These are phyloP conservation scores for Onygena corvina DNA, from an alignment of 2,329 filamentous ascomycete genomes.

Conservation along the genomic window DNA sequence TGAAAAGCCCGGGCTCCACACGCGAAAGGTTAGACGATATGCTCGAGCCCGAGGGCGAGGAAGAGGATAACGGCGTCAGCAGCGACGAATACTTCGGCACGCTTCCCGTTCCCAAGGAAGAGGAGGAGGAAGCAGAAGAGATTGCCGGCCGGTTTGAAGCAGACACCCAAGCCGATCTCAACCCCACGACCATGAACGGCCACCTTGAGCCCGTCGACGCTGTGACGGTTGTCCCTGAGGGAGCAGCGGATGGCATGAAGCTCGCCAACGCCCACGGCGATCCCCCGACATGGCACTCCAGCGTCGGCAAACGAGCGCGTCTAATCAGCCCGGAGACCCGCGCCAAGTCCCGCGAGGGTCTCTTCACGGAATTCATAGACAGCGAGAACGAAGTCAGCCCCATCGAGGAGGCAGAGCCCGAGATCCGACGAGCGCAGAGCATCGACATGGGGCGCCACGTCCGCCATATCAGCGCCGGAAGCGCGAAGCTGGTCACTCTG, in stretches of 20 bases:
- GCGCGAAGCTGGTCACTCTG: conserved; percentile 63
- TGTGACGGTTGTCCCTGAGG: neutral
- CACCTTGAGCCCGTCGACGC: conserved; percentile 7
- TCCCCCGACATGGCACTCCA: conserved; percentile 39
- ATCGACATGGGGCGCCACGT: conserved; percentile 56
- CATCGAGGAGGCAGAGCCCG: conserved; percentile 24
- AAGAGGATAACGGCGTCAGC: conserved; percentile 53
- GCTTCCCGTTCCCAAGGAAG: conserved; percentile 38
- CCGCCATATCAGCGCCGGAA: conserved; percentile 64
- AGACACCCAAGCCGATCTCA: neutral
- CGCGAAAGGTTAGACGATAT: conserved; percentile 41
- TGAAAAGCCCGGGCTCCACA: conserved; percentile 32
- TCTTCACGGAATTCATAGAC: conserved; percentile 42
- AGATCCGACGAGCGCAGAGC: conserved; percentile 56
- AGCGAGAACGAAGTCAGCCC: conserved; percentile 24
- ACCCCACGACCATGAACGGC: conserved; percentile 8
- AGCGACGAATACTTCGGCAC: conserved; percentile 65
- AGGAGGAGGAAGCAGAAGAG: conserved; percentile 12
- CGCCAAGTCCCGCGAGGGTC: conserved; percentile 50
- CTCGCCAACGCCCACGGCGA: conserved; percentile 12
- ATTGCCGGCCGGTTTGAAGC: too few relatives aligned
- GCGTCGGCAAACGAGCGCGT: conserved; percentile 47
- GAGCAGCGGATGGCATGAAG: conserved; percentile 6
- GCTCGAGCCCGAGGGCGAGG: conserved; percentile 41
- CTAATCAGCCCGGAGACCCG: conserved; percentile 50